Evolutionary conservation across 768 basidiomycete species (phyloP).

Genomic region (Tricholoma furcatifolium): DNA sequence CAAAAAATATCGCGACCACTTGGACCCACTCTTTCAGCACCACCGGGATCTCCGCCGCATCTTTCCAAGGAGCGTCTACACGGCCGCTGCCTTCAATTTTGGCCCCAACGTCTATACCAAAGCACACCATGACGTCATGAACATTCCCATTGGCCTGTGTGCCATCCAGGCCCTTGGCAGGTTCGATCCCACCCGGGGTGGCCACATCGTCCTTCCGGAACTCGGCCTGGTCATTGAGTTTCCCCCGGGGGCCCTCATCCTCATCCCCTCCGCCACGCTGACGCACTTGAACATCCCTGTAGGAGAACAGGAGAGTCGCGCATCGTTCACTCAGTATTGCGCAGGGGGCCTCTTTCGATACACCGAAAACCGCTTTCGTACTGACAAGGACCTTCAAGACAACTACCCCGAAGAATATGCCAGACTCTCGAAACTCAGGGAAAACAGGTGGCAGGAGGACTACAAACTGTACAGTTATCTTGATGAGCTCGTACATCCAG

Average conservation of each 20-base stretch:
- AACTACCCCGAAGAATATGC: neutral
- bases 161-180: neutral
- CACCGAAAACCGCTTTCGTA: neutral
- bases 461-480: neutral
- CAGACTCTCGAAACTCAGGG: neutral
- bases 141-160: neutral
- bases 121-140: neutral
- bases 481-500: neutral
- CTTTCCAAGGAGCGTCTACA: constrained; percentile 1
- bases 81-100: neutral
- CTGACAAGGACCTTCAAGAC: neutral
- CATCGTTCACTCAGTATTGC: constrained; percentile 2
- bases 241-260: too few species aligned
- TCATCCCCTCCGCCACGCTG: constrained; percentile 6
- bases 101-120: neutral
- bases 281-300: neutral
- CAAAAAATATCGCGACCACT: neutral
- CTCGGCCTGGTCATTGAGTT: constrained; percentile 3
- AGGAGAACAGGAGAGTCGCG: neutral
- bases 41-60: neutral
- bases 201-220: neutral
- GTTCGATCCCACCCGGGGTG: neutral
- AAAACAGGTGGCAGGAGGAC: neutral
- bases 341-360: constrained; percentile 1
- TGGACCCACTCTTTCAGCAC: neutral